These are phyloP conservation scores for Aspergillus sclerotialis DNA, from an alignment of 2,329 filamentous ascomycete species.

Conservation along the genomic window DNA sequence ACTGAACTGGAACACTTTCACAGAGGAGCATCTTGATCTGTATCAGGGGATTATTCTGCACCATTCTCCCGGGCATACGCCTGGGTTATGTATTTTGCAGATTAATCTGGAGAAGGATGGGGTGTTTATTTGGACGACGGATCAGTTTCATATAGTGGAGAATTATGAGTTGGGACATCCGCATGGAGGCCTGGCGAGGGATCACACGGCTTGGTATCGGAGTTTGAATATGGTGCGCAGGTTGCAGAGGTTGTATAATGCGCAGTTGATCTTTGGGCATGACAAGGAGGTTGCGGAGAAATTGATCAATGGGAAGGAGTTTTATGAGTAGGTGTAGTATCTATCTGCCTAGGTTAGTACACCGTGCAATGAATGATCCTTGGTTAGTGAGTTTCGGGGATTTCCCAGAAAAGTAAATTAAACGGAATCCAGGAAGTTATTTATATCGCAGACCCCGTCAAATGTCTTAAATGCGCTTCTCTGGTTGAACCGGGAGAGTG, in stretches of 20 bases:
- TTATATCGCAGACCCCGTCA: no score
- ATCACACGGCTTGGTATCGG: constrained; percentile 31
- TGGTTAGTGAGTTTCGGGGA: no score
- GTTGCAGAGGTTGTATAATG: constrained; percentile 24
- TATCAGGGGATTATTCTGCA: constrained; percentile 33
- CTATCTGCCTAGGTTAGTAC: no score
- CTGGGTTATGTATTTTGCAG: constrained; percentile 30
- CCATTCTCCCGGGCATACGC: constrained; percentile 31
- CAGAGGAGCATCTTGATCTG: constrained; percentile 32
- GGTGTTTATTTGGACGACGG: constrained; percentile 36
- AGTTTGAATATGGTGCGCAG: constrained; percentile 27
- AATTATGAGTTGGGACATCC: constrained; percentile 30
- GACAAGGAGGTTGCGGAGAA: constrained; percentile 10
- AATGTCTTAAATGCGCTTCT: no score
- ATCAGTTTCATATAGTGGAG: constrained; percentile 35
- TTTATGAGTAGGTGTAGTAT: constrained; percentile 4
- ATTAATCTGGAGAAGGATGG: constrained; percentile 29
- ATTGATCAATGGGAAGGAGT: constrained; percentile 4
- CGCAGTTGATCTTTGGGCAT: constrained; percentile 27
- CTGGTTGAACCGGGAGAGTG: no score
- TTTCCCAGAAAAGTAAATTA: no score
- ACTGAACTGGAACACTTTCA: constrained; percentile 40
- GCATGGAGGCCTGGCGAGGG: constrained; percentile 31
- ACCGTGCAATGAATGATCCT: no score
- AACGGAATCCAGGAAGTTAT: no score